These are phyloP conservation scores for Cyclaneusma minus DNA, from an alignment of 2,329 filamentous ascomycete genomes.

Conservation along the genomic window DNA sequence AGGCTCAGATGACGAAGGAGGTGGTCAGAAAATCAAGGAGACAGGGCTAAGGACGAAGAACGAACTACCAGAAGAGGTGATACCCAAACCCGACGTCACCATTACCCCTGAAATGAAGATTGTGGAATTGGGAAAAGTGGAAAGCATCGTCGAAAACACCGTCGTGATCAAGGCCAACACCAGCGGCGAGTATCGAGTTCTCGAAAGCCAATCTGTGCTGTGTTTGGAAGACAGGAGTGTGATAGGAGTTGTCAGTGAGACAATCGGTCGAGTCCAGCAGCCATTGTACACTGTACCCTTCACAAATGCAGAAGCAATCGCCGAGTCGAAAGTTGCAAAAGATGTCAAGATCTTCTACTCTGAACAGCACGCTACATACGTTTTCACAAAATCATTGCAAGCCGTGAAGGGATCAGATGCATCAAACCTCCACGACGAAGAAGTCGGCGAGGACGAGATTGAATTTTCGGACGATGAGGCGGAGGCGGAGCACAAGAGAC, in stretches of 20 bases:
- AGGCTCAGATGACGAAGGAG: constrained; percentile 64
- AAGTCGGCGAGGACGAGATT: constrained; percentile 69
- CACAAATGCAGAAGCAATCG: constrained; percentile 50
- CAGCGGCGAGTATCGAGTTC: constrained; percentile 68
- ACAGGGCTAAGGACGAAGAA: constrained; percentile 61
- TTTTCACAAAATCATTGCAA: constrained; percentile 74
- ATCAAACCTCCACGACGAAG: constrained; percentile 89
- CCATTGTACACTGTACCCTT: constrained; percentile 79
- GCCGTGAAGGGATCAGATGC: constrained; percentile 79
- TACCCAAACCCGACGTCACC: constrained; percentile 63
- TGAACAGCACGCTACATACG: constrained; percentile 60
- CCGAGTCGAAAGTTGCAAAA: constrained; percentile 47
- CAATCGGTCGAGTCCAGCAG: constrained; percentile 70
- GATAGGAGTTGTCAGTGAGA: constrained; percentile 71
- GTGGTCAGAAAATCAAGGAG: constrained; percentile 27
- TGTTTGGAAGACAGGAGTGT: constrained; percentile 63
- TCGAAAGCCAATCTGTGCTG: constrained; percentile 72
- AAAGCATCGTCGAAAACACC: constrained; percentile 64
- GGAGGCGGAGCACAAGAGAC: constrained; percentile 66
- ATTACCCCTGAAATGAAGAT: constrained; percentile 67
- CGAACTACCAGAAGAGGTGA: constrained; percentile 48
- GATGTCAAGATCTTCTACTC: constrained; percentile 69
- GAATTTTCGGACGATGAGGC: constrained; percentile 97
- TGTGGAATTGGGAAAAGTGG: constrained; percentile 57
- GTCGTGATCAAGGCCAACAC: constrained; percentile 65